These are phyloP conservation scores for Penicillium herquei DNA, from an alignment of 495 filamentous ascomycete species.

Conservation along the genomic window DNA sequence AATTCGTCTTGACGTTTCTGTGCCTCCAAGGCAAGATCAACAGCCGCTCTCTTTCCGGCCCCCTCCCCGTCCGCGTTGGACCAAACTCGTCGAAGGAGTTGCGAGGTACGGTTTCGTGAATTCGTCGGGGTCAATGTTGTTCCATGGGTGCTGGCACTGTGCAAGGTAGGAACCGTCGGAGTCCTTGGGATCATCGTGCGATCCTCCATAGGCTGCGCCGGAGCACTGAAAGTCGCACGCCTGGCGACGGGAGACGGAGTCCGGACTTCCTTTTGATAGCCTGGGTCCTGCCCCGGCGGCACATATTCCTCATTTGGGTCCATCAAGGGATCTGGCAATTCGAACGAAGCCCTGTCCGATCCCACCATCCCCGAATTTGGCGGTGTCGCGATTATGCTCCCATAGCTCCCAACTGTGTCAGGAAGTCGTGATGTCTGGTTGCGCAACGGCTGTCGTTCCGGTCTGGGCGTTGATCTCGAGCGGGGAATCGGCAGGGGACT, in stretches of 20 bases:
- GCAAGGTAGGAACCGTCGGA: slow-evolving; percentile 11
- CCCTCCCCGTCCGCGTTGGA: slow-evolving; percentile 28
- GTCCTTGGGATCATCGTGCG: slow-evolving; percentile 9
- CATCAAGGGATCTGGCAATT: slow-evolving; percentile 75
- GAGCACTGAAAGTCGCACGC: slow-evolving; percentile 15
- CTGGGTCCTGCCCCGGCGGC: slow-evolving; percentile 22
- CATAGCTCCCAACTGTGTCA: slow-evolving; percentile 55
- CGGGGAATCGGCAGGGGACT: slow-evolving; percentile 8
- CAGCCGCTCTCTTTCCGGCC: slow-evolving; percentile 31
- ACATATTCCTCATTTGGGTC: slow-evolving; percentile 39
- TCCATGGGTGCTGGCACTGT: slow-evolving; percentile 4
- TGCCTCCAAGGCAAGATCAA: slow-evolving; percentile 48
- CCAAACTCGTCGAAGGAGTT: slow-evolving; percentile 39
- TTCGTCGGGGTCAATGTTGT: slow-evolving; percentile 2
- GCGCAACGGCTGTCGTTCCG: slow-evolving; percentile 40
- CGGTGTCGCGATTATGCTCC: slow-evolving; percentile 70
- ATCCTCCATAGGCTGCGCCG: slow-evolving; percentile 7
- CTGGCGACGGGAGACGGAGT: slow-evolving; percentile 31
- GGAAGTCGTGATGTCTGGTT: slow-evolving; percentile 41
- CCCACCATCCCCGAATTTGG: slow-evolving; percentile 33
- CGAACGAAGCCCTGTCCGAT: slow-evolving; percentile 50
- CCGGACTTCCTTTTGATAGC: slow-evolving; percentile 8
- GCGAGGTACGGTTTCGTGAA: slow-evolving; percentile 24
- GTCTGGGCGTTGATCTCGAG: slow-evolving; percentile 25
- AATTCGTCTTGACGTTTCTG: slow-evolving; percentile 70